Evolutionary conservation across 2,329 filamentous ascomycete species (phyloP), one percentile per base, ranked within the genome.

Genomic region (Pseudogymnoascus sp.): DNA sequence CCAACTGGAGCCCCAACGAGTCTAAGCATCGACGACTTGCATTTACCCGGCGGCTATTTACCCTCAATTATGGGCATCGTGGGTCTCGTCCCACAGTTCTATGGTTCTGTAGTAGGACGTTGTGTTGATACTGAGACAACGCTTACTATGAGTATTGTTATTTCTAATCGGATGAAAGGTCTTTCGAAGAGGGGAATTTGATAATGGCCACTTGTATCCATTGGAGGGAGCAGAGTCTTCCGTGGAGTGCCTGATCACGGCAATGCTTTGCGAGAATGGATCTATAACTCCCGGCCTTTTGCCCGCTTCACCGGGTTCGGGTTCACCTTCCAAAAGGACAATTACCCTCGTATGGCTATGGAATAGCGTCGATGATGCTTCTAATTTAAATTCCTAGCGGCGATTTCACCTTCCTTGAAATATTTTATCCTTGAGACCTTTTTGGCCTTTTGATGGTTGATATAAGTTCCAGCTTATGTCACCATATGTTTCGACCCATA

Each of bases 41-140:
- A 53, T 56, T 56, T 56, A 56, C 50, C 50, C 50, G 50, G 50
- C 50, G 50, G 50, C 50, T 56, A 56, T 56, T 56, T 33, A 33
- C 50, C 26, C 26, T 19, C 8, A 56, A 56, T 56, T 56, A 33
- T 56, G 50, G 50, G 50, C 28, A 56, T 33, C 50, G 14, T 56
- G 50, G 50, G 50, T 19, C 50, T 56, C n/a, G 50, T 33, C 28
- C 28, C 50, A 56, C 50, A 50, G 24, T 28, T 28, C 28, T 19
- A 19, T 19, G 19, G 19, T 19, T 19, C 19, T 19, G 19, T 19
- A 8, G 46, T 53, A n/a, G 28, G 28, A 56, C 28, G 26, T 2
- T 16, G 8, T 16, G 50, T 56, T 56, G 50, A 56, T 56, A 33
- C 50, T 56, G 50, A 31, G 50, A 53, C 46, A 19, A 14, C 5